phyloP scores from a whole-genome alignment of 257 asterid species.

The Rehmannia glutinosa region DNA sequence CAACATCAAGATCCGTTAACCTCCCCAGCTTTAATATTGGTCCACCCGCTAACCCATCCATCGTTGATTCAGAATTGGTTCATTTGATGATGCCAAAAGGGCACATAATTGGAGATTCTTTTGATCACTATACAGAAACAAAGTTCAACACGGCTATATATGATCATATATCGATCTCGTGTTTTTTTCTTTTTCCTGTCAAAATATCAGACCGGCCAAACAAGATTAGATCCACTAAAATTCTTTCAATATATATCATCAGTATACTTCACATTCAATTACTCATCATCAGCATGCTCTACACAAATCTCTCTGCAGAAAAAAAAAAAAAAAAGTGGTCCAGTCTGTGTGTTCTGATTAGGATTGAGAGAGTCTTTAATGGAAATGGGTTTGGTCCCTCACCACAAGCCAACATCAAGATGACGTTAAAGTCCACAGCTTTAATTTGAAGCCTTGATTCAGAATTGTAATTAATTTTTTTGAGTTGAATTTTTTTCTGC shows the following conservation, averaged over 20 bases:
- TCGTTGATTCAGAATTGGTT: background rate
- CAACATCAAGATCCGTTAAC: constrained; percentile 18
- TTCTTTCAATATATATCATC: background rate
- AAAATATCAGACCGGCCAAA: constrained; percentile 19
- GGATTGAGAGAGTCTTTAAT: background rate
- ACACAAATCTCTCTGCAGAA: background rate
- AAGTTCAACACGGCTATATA: constrained; percentile 12
- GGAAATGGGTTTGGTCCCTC: constrained; percentile 26
- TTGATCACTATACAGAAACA: background rate
- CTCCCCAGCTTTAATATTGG: constrained; percentile 13
- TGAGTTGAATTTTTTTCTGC: too few relatives aligned
- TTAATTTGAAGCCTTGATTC: constrained; percentile 21
- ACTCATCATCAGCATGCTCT: background rate
- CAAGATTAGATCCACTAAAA: constrained; percentile 8
- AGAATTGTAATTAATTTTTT: too few relatives aligned
- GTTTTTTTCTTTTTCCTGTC: background rate
- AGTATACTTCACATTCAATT: background rate
- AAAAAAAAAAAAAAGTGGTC: constrained; percentile 20
- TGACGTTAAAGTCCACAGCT: constrained; percentile 17
- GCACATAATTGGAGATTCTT: constrained; percentile 8
- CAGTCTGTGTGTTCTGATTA: constrained; percentile 4
- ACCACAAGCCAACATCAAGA: constrained; percentile 19
- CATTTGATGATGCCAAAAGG: constrained; percentile 19
- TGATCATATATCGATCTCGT: background rate
- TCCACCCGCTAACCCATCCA: too few relatives aligned